A percentile compares a stretch with the other conserved stretches of the same genome.
phyloP scores from a whole-genome alignment of 2,329 filamentous ascomycete species.

The Leptographium wingfieldii region DNA sequence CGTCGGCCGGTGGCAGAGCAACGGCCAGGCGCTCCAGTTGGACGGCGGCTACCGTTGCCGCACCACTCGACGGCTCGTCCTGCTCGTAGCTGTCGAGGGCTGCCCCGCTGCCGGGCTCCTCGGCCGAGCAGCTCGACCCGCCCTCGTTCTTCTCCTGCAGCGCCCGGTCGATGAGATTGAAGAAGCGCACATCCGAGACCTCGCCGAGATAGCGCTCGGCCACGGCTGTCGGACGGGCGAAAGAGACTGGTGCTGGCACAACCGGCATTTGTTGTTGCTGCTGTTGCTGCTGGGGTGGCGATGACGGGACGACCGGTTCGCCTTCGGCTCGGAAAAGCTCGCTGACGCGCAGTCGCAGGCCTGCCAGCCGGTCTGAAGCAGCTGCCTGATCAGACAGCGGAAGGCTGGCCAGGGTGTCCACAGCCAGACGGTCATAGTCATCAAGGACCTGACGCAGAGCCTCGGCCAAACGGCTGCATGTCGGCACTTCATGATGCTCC shows the following conservation, averaged over 20 bases:
- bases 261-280: no score
- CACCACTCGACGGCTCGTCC: slow-evolving; percentile 2
- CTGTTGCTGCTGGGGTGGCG: no score
- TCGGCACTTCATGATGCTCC: neutral
- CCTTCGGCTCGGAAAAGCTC: no score
- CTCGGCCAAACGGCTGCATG: neutral
- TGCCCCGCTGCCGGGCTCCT: slow-evolving; percentile 2
- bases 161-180: slow-evolving; percentile 20
- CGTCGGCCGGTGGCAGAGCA: slow-evolving; percentile 2
- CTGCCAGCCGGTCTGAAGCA: neutral
- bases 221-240: no score
- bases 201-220: slow-evolving; percentile 22
- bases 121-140: neutral
- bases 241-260: no score
- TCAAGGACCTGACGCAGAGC: neutral
- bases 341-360: neutral
- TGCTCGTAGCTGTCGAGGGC: slow-evolving; percentile 15
- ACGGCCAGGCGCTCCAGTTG: neutral
- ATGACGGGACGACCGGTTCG: no score
- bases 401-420: neutral
- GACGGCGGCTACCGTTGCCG: neutral
- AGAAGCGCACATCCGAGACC: slow-evolving; percentile 25
- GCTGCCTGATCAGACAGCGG: neutral
- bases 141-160: slow-evolving; percentile 8
- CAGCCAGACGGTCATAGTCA: slow-evolving; percentile 3